Evolutionary conservation across 2,329 filamentous ascomycete species (phyloP).

Genomic region (Bipolaris cookei): DNA sequence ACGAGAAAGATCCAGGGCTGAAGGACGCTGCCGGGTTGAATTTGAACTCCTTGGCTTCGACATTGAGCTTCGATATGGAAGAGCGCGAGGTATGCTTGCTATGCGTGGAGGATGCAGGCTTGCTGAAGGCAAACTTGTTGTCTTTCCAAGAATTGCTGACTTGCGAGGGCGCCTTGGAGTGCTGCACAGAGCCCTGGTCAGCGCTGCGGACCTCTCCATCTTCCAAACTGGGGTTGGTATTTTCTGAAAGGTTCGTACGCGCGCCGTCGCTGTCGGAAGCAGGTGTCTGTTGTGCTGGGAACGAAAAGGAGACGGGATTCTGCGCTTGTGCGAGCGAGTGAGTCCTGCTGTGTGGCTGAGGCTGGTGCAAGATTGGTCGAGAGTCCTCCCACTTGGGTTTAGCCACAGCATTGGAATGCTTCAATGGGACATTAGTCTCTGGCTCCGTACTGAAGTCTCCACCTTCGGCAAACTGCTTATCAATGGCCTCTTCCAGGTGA

Average conservation of each 20-base stretch:
- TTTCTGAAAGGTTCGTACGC: slow-evolving; percentile 49
- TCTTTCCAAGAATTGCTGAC: slow-evolving; percentile 48
- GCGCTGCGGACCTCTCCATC: slow-evolving; percentile 37
- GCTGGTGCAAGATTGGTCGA: slow-evolving; percentile 67
- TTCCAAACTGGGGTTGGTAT: slow-evolving; percentile 49
- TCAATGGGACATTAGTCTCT: slow-evolving; percentile 37
- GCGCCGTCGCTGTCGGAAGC: slow-evolving; percentile 50
- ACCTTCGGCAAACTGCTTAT: slow-evolving; percentile 78
- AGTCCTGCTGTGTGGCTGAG: slow-evolving; percentile 74
- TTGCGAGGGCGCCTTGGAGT: slow-evolving; percentile 47
- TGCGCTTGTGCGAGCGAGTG: slow-evolving; percentile 74
- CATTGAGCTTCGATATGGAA: slow-evolving; percentile 81
- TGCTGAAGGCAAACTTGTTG: slow-evolving; percentile 43
- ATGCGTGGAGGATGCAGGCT: slow-evolving; percentile 42
- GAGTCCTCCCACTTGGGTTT: slow-evolving; percentile 44
- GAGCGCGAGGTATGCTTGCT: slow-evolving; percentile 70
- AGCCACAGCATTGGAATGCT: slow-evolving; percentile 34
- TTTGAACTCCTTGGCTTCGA: slow-evolving; percentile 85
- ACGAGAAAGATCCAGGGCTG: slow-evolving; percentile 54
- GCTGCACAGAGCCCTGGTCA: slow-evolving; percentile 35
- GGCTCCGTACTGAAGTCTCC: slow-evolving; percentile 68
- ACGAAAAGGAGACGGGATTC: slow-evolving; percentile 42
- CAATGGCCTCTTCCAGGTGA: slow-evolving; percentile 79
- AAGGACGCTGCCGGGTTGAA: slow-evolving; percentile 67
- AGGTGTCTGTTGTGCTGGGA: slow-evolving; percentile 40